A percentile compares a stretch with the other conserved stretches of the same genome.
These are phyloP conservation scores for Neurospora hispaniola DNA, from an alignment of 495 filamentous ascomycete species.

Conservation along the genomic window DNA sequence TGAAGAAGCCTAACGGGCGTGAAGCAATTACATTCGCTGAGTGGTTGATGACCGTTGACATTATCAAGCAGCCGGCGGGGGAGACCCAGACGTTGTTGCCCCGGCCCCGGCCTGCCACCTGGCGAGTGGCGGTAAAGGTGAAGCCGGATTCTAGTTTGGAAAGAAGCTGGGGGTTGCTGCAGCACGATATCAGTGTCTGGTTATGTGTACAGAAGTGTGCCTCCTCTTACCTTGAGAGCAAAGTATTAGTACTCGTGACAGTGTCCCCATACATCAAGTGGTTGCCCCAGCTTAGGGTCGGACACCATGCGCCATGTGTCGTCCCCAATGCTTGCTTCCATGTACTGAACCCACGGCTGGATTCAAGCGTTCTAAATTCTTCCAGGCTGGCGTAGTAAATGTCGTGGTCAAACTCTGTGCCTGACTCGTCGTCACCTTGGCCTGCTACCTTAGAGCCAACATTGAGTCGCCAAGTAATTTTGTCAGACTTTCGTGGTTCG, in stretches of 20 bases:
- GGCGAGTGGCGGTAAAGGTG: conserved; percentile 82
- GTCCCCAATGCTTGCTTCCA: not conserved
- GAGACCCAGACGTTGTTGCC: conserved; percentile 94
- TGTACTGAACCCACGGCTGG: not conserved
- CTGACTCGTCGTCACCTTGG: not conserved
- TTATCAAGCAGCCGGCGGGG: conserved; percentile 74
- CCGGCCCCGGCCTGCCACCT: conserved; percentile 83
- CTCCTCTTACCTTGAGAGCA: conserved; percentile 71
- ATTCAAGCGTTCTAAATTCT: conserved; percentile 39
- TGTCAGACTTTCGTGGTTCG: not conserved
- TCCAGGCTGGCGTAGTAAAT: conserved; percentile 65
- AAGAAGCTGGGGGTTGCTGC: conserved; percentile 67
- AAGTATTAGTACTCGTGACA: conserved; percentile 85
- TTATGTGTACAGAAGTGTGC: not conserved
- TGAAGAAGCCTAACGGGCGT: conserved; percentile 86
- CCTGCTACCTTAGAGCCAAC: not conserved
- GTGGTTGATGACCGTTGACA: conserved; percentile 79
- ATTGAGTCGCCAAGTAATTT: not conserved
- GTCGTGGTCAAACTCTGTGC: conserved; percentile 62
- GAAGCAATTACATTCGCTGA: conserved; percentile 53
- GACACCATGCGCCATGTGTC: conserved; percentile 21
- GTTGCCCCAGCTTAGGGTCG: conserved; percentile 59
- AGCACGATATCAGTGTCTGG: not conserved
- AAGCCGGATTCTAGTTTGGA: conserved; percentile 69
- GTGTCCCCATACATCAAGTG: conserved; percentile 82